phyloP scores from a whole-genome alignment of 495 filamentous ascomycete genomes.

The Apodospora peruviana region DNA sequence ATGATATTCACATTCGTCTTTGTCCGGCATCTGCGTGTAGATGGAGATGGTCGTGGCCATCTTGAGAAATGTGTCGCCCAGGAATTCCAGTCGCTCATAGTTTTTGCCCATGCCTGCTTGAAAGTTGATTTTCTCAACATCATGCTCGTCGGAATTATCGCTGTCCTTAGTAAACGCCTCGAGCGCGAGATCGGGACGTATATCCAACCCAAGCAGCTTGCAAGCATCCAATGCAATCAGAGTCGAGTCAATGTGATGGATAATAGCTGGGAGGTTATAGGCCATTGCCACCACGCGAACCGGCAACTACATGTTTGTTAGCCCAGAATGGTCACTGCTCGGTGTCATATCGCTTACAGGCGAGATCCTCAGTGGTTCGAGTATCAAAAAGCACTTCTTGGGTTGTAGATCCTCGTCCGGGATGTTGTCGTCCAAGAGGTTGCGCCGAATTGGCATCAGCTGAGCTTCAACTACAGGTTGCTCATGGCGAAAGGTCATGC shows the following conservation, averaged over 20 bases:
- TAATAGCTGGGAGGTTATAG: constrained; percentile 75
- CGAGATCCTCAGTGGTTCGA: constrained; percentile 62
- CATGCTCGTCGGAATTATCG: constrained; percentile 80
- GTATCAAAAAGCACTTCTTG: constrained; percentile 41
- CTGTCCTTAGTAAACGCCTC: constrained; percentile 95
- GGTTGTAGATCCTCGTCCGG: constrained; percentile 25
- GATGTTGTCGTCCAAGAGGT: constrained; percentile 64
- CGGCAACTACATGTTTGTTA: constrained; percentile 54
- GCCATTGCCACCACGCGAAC: too few relatives aligned
- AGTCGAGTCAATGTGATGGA: constrained; percentile 75
- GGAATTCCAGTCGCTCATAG: constrained; percentile 91
- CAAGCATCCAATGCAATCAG: constrained; percentile 69
- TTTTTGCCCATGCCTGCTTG: constrained; percentile 92
- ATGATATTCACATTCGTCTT: constrained; percentile 83
- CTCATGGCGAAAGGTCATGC: constrained; percentile 41
- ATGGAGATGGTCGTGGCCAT: constrained; percentile 88
- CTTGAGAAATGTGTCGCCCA: constrained; percentile 93
- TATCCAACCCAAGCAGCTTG: constrained; percentile 46
- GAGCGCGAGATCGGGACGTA: constrained; percentile 67
- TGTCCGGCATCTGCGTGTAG: constrained; percentile 67
- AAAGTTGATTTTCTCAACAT: constrained; percentile 62
- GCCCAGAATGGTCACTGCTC: too few relatives aligned
- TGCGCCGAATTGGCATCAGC: constrained; percentile 66
- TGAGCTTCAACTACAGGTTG: constrained; percentile 79
- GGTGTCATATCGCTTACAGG: too few relatives aligned